These are phyloP conservation scores for Sapria himalayana DNA, from an alignment of 345 rosid species.

Conservation along the genomic window DNA sequence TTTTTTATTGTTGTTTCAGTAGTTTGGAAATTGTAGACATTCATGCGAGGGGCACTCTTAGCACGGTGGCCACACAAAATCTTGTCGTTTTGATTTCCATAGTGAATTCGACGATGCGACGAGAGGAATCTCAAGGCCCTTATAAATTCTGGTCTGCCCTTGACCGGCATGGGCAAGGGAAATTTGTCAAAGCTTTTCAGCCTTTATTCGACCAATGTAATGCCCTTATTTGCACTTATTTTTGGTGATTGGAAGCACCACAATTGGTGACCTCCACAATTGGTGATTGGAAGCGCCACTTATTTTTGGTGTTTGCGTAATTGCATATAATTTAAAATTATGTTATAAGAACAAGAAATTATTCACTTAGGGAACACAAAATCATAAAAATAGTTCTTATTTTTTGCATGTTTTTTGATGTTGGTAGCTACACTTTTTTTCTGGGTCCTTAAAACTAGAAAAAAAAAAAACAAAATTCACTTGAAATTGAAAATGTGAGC, in stretches of 20 bases:
- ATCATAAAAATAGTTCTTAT: too few relatives aligned
- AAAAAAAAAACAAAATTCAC: too few relatives aligned
- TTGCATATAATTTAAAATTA: too few relatives aligned
- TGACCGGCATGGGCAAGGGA: slow-evolving; percentile 33
- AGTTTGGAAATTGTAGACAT: slow-evolving; percentile 44
- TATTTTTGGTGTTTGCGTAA: too few relatives aligned
- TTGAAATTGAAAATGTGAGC: too few relatives aligned
- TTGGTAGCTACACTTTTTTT: too few relatives aligned
- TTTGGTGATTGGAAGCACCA: slow-evolving; percentile 62
- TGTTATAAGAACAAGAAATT: too few relatives aligned
- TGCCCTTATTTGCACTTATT: slow-evolving; percentile 25
- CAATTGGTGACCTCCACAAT: slow-evolving; percentile 56
- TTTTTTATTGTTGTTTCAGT: slow-evolving; percentile 55
- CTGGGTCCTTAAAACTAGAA: too few relatives aligned
- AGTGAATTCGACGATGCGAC: slow-evolving; percentile 34
- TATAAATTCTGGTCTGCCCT: slow-evolving; percentile 31
- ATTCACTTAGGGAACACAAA: too few relatives aligned
- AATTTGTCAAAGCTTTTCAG: slow-evolving; percentile 50
- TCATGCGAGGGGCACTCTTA: slow-evolving; percentile 16
- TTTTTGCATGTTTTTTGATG: too few relatives aligned
- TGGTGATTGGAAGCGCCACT: too few relatives aligned
- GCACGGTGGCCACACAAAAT: slow-evolving; percentile 28
- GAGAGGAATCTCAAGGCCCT: slow-evolving; percentile 16
- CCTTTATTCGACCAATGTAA: slow-evolving; percentile 47
- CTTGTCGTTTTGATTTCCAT: slow-evolving; percentile 32